phyloP scores from a whole-genome alignment of 2,329 filamentous ascomycete genomes.

The Orbilia brochopaga region DNA sequence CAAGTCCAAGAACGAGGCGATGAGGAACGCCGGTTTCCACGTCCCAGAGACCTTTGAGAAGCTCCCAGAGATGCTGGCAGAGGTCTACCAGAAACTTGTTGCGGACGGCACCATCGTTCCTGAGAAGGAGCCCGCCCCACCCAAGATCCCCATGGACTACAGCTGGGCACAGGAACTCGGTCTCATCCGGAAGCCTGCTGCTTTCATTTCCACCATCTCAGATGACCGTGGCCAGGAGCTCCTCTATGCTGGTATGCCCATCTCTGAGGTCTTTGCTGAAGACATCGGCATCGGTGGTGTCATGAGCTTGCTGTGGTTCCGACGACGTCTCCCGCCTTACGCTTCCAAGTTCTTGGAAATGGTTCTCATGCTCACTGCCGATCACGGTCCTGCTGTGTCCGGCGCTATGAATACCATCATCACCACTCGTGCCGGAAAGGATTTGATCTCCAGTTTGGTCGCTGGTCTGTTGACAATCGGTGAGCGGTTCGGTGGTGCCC shows the following conservation, averaged over 20 bases:
- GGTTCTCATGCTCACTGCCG: conserved; percentile 99
- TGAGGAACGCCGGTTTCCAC: conserved; percentile 92
- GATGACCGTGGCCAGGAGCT: conserved; percentile 99
- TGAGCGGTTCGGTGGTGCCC: conserved; percentile 96
- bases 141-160: conserved; percentile 99
- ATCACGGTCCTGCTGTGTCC: conserved; percentile 97
- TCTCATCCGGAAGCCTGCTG: conserved; percentile 98
- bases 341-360: conserved; percentile 99
- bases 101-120: conserved; percentile 83
- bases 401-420: conserved; percentile 99
- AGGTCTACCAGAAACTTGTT: conserved; percentile 88
- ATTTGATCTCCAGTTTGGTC: conserved; percentile 92
- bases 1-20: conserved; percentile 92
- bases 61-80: conserved; percentile 75
- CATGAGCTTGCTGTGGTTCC: conserved; percentile 99
- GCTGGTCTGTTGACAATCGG: conserved; percentile 97
- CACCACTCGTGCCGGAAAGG: conserved; percentile 98
- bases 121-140: conserved; percentile 84
- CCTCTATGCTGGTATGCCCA: conserved; percentile 98
- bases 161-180: conserved; percentile 99
- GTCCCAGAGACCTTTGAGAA: conserved; percentile 98
- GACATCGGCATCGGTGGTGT: conserved; percentile 99
- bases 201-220: conserved; percentile 99
- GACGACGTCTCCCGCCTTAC: conserved; percentile 91
- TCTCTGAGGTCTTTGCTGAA: conserved; percentile 99